Base-by-base conservation (phyloP, 1,284 basidiomycete species). In the Trichosporon asahii region DNA sequence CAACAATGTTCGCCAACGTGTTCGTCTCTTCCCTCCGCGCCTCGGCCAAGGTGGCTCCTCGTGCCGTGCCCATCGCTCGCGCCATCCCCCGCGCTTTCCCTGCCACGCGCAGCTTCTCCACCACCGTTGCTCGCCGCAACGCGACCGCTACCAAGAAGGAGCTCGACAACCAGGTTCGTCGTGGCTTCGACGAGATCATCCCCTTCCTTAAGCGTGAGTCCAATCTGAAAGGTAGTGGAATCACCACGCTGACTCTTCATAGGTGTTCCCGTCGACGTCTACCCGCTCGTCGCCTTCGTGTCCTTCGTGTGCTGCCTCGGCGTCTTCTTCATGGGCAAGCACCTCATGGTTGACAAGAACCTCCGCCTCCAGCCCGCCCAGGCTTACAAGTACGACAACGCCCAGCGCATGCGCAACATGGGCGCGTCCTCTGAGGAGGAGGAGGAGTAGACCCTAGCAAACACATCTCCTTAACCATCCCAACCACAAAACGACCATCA, bases 121-220 rank as follows among this genome's bases (percentile, higher is more conserved):
- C 57, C 18, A 61, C 57, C 15, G 29, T 61, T 4, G 25, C 44
- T 2, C 66, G 61, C 29, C 66, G 66, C 44, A 35, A 23, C 31
- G 63, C 44, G n/a, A 15, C 66, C 27, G n/a, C 66, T 8, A 15
- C 25, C 25, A 68, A 68, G 66, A 49, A 55, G 31, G 44, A 61
- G 23, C 60, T 63, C 5, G 40, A 37, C 61, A 55, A 68, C 66
- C 21, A 68, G 40, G 66, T 68, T 9, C 66, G 66, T 60, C 66
- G 66, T 9, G 66, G 66, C 44, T 68, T 64, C 21, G 66, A 68
- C 66, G 66, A 68, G 66, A 15, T 68, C 14, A 37, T 68, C 21
- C 66, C 66, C 29, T 68, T 68, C 61, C 66, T 68, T 7, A 68
- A 68, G 66, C 66, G 66, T 68, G 31, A 68, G 66, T 68, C 23